Evolutionary conservation across 1,139 yeast genomes (phyloP).

Genomic region (Saccharomyces uvarum): DNA sequence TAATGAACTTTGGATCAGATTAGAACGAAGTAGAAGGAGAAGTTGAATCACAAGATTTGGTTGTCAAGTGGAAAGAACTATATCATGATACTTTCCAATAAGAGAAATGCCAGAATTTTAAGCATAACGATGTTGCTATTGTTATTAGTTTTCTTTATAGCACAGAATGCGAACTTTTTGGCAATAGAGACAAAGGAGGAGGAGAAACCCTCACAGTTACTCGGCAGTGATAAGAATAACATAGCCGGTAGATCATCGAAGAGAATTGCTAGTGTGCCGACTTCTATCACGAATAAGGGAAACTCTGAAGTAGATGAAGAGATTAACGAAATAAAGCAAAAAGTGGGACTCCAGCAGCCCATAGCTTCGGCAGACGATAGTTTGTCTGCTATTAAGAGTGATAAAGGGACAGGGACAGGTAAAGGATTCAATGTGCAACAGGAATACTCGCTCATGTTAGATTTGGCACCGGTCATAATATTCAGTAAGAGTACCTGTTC

Average conservation of each 20-base stretch:
- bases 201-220: slow-evolving; percentile 1
- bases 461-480: slow-evolving; percentile 60
- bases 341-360: slow-evolving; percentile 12
- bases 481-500: slow-evolving; percentile 73
- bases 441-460: slow-evolving; percentile 52
- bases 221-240: background rate
- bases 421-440: slow-evolving; percentile 48
- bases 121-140: slow-evolving; percentile 22
- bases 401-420: slow-evolving; percentile 10
- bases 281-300: slow-evolving; percentile 4
- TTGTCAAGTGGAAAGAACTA: background rate
- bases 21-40: background rate
- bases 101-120: slow-evolving; percentile 25
- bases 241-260: slow-evolving; percentile 1
- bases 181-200: slow-evolving; percentile 7
- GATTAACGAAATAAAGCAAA: slow-evolving; percentile 19
- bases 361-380: slow-evolving; percentile 2
- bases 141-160: slow-evolving; percentile 22
- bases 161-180: slow-evolving; percentile 19
- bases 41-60: background rate
- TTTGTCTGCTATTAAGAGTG: background rate
- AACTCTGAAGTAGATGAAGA: slow-evolving; percentile 11
- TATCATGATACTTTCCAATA: slow-evolving; percentile 8
- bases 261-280: slow-evolving; percentile 2
- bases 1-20: background rate